Conservation (phyloP, 495 filamentous ascomycete species). For the Penicillium lividum region DNA sequence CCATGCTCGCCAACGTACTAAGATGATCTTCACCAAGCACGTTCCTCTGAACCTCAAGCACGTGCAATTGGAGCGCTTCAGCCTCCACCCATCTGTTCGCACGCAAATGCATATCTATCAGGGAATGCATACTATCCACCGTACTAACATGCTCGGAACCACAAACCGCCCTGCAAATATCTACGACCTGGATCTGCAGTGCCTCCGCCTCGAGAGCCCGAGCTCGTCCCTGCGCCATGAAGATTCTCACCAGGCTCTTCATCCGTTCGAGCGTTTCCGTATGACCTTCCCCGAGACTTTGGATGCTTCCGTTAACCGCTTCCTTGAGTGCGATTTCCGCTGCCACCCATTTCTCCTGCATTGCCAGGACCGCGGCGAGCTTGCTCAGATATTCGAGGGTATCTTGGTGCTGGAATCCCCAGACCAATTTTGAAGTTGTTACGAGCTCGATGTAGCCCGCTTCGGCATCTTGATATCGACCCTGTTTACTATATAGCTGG, state of each 20-base stretch:
- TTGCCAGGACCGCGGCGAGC: neutral
- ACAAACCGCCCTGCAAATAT: neutral
- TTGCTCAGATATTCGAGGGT: neutral
- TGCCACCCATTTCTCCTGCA: neutral
- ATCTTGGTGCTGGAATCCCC: neutral
- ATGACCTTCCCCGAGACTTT: neutral
- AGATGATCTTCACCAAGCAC: neutral
- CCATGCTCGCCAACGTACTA: conserved; percentile 1
- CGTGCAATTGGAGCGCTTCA: neutral
- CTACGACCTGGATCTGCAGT: neutral
- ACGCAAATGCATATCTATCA: neutral
- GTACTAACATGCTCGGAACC: neutral
- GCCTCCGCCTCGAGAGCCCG: neutral
- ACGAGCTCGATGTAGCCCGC: neutral
- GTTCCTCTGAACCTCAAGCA: conserved; percentile 2
- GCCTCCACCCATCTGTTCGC: neutral
- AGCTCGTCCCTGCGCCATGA: neutral
- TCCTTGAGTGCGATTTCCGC: neutral
- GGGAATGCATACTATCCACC: neutral
- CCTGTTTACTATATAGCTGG: neutral
- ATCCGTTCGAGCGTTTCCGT: neutral
- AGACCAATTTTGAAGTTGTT: neutral
- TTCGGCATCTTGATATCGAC: neutral
- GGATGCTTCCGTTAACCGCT: neutral
- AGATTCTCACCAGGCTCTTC: neutral